Conservation (phyloP, 2,329 filamentous ascomycete genomes). For the Aspergillus fijiensis region DNA sequence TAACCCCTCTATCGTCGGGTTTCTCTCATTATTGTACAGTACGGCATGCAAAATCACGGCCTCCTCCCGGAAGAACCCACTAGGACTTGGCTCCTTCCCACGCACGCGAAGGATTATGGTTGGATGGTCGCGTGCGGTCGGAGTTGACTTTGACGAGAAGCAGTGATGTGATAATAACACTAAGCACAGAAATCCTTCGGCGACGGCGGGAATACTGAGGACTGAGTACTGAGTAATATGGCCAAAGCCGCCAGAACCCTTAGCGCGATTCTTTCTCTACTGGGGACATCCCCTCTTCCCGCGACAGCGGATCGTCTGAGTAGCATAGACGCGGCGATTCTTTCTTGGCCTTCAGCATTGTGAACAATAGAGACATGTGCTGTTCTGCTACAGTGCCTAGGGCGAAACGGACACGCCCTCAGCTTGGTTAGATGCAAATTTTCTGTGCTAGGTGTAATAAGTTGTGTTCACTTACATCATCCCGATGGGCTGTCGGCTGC, state of each 20-base stretch:
- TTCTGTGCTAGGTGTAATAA: background rate
- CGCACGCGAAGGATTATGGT: background rate
- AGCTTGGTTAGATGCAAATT: too few relatives aligned
- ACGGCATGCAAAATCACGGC: background rate
- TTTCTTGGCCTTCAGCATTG: slow-evolving; percentile 8
- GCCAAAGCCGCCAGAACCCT: slow-evolving; percentile 3
- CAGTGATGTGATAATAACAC: slow-evolving; percentile 13
- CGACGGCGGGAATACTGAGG: slow-evolving; percentile 1
- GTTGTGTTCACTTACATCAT: background rate
- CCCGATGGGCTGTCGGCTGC: slow-evolving; percentile 2
- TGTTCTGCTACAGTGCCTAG: too few relatives aligned
- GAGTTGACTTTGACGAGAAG: background rate
- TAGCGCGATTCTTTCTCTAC: slow-evolving; percentile 6
- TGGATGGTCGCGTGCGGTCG: background rate
- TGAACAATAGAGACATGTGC: too few relatives aligned
- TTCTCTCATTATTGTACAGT: background rate
- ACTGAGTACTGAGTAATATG: too few relatives aligned
- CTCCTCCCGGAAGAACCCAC: background rate
- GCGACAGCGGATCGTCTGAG: slow-evolving; percentile 14
- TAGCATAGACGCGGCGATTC: background rate
- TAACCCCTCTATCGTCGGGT: background rate
- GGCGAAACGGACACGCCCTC: background rate
- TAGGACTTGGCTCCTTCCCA: background rate
- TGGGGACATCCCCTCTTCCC: slow-evolving; percentile 7
- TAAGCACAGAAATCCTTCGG: slow-evolving; percentile 5